A percentile compares a stretch with the other conserved stretches of the same genome.
phyloP scores from a whole-genome alignment of 2,329 filamentous ascomycete species.

The Aspergillus awamori region DNA sequence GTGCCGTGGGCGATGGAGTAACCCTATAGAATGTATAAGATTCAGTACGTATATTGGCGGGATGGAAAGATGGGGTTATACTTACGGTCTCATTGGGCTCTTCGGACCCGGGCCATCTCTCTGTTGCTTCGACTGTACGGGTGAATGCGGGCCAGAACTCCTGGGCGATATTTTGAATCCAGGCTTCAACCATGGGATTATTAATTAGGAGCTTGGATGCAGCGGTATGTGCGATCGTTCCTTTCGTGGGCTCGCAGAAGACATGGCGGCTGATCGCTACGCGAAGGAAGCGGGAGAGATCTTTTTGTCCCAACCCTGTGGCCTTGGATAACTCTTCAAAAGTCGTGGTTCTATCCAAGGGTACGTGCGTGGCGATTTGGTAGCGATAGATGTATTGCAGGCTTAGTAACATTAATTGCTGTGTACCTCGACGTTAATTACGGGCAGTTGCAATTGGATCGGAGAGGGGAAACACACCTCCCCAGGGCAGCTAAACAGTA shows the following conservation, averaged over 20 bases:
- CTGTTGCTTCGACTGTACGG: constrained; percentile 1
- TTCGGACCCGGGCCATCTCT: constrained; percentile 5
- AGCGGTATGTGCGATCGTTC: neutral
- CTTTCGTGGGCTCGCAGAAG: constrained; percentile 4
- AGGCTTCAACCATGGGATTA: neutral
- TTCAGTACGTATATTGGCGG: neutral
- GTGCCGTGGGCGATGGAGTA: neutral
- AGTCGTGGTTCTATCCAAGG: neutral
- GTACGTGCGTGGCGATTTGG: neutral
- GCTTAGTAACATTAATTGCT: neutral
- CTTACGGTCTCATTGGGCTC: constrained; percentile 7
- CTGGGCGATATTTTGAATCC: neutral
- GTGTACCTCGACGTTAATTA: neutral
- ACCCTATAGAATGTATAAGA: neutral
- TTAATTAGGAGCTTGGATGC: neutral
- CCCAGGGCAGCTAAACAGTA: neutral
- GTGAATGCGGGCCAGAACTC: constrained; percentile 4
- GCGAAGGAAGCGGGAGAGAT: neutral
- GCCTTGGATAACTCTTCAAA: neutral
- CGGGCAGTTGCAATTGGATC: neutral
- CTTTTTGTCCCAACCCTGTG: neutral
- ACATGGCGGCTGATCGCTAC: constrained; percentile 4
- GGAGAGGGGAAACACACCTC: neutral
- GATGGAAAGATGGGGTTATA: too few species aligned
- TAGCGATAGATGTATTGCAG: neutral